Percentiles rank a stretch among this genome's conserved stretches.
Evolutionary conservation across 208 protist genomes (phyloP).

Genomic region (Sergeia podlipaevii): DNA sequence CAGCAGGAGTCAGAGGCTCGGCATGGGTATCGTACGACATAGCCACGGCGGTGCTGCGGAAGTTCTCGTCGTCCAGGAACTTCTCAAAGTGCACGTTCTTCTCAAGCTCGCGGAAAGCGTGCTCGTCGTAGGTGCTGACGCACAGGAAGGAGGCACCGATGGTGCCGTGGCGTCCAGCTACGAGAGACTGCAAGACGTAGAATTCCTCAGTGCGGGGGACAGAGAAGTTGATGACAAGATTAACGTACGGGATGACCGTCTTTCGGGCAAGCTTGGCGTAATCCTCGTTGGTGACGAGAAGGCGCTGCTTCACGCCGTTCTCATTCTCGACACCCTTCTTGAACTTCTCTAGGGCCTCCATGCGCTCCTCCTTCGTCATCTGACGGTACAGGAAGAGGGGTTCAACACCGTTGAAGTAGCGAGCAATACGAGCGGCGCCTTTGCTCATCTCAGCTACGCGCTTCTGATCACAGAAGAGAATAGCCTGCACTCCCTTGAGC

Average conservation of each 20-base stretch:
- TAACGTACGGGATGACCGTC: constrained; percentile 86
- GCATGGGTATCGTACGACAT: constrained; percentile 78
- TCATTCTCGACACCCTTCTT: constrained; percentile 82
- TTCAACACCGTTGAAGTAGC: constrained; percentile 74
- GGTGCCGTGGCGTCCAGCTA: constrained; percentile 74
- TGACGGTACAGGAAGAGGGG: constrained; percentile 78
- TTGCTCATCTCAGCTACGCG: constrained; percentile 75
- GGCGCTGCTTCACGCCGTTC: constrained; percentile 77
- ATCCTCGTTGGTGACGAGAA: constrained; percentile 88
- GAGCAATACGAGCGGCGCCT: constrained; percentile 39
- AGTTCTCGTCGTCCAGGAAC: constrained; percentile 62
- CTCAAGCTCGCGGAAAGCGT: constrained; percentile 38
- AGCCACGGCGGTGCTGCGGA: constrained; percentile 56
- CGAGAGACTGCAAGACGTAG: constrained; percentile 82
- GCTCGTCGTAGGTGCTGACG: constrained; percentile 49
- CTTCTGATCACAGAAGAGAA: constrained; percentile 84
- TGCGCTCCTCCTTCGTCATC: constrained; percentile 73
- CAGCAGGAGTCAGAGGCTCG: constrained; percentile 55
- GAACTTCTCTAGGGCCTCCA: constrained; percentile 73
- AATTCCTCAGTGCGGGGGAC: constrained; percentile 80
- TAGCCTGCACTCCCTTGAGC: constrained; percentile 86
- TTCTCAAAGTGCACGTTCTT: constrained; percentile 63
- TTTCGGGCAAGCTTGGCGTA: constrained; percentile 90
- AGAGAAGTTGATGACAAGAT: constrained; percentile 87
- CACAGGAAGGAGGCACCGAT: constrained; percentile 80